Conservation (phyloP, 495 filamentous ascomycete species). For the Parachaetomium inaequale region DNA sequence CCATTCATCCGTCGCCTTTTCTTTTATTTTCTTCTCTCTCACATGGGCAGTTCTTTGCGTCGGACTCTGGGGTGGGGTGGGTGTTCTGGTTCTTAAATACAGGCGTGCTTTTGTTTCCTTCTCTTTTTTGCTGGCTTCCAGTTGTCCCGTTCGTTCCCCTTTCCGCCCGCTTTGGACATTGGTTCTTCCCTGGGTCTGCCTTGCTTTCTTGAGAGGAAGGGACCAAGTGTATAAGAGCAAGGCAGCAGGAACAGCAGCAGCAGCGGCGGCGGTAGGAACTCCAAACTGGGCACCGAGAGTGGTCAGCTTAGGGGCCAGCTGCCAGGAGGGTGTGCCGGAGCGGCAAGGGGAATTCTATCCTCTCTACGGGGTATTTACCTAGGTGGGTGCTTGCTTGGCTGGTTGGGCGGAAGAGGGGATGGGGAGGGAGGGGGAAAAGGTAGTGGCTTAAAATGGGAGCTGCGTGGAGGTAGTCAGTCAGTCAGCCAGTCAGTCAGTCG, state of each 20-base stretch:
- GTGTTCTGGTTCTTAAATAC: constrained; percentile 24
- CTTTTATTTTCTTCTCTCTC: constrained; percentile 9
- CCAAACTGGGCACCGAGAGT: neutral
- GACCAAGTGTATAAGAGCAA: neutral
- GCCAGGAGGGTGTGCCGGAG: too few relatives aligned
- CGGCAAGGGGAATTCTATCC: too few relatives aligned
- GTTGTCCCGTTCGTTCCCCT: neutral
- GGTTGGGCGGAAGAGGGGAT: neutral
- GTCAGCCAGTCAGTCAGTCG: neutral
- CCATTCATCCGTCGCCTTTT: neutral
- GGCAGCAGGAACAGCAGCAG: neutral
- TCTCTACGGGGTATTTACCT: neutral
- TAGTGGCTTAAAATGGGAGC: neutral
- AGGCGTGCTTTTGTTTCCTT: constrained; percentile 11
- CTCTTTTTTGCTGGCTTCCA: neutral
- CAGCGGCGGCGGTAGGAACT: neutral
- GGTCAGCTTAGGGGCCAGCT: neutral
- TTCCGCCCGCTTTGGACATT: neutral
- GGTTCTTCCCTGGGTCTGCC: neutral
- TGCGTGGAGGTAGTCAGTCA: neutral
- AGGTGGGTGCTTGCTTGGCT: neutral
- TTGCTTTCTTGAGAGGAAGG: neutral
- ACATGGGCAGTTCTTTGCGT: constrained; percentile 7
- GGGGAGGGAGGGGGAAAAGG: neutral
- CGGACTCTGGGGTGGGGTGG: constrained; percentile 9